Evolutionary conservation across 768 basidiomycete species (phyloP), one percentile per base, ranked within the genome.

Genomic region (Russula lepida): DNA sequence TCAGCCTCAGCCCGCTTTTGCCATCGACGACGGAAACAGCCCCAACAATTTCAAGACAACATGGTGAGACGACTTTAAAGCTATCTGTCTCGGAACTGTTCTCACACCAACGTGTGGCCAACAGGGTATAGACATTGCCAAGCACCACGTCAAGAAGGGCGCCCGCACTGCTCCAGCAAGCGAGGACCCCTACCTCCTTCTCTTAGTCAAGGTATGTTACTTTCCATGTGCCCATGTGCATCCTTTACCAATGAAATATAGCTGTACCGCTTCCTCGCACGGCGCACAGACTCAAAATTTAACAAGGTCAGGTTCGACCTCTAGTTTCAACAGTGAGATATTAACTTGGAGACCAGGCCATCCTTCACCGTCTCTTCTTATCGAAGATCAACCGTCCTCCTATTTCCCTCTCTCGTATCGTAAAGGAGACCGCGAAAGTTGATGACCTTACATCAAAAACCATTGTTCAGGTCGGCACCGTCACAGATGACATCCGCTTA

Each of bases 61-160:
- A 90, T 90, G 89, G 88, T 89, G 81, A 86, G 87, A 77, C 77
- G 79, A 75, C 70, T 71, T 76, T 80, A 67, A 7, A 56, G 68
- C 68, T 67, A 66, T 69, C 64, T 2, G 28, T 4, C 21, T 66
- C 51, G 68, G 54, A 49, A 30, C 52, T 47, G 30, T 41, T 48
- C 62, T 51, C 28, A 37, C 17, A 46, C 23, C 21, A 30, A 59
- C 27, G 39, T 25, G 39, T 63, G 62, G 8, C 59, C 49, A 41
- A 15, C 73, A 92, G 94, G 94, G 93, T 87, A 95, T 97, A 77
- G 94, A 97, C 79, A 84, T 98, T 77, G 81, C 82, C 75, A 79
- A 81, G 76, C 95, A 98, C 83, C 95, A 99, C 86, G 95, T 97
- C 86, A 95, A 90, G 87, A 98, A 97, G 84, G 85, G 94, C 69